These are phyloP conservation scores for Alternaria viburni DNA, from an alignment of 2,329 filamentous ascomycete species.

Conservation along the genomic window DNA sequence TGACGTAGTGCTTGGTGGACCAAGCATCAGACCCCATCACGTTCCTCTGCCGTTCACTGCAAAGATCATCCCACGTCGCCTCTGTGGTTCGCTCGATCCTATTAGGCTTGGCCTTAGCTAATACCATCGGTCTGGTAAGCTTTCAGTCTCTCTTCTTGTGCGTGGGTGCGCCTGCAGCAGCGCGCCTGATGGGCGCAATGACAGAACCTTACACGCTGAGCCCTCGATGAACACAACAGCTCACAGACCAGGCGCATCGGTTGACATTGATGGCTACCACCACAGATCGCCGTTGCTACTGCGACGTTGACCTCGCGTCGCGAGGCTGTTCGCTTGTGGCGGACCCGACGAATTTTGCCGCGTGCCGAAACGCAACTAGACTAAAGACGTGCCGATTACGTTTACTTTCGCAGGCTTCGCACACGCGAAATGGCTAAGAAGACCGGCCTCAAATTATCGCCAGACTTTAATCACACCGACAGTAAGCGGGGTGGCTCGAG, in stretches of 20 bases:
- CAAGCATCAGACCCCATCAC: constrained; percentile 2
- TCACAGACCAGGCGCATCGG: not conserved
- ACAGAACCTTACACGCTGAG: not conserved
- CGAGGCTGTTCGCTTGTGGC: constrained; percentile 3
- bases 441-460: constrained; percentile 1
- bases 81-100: constrained; percentile 12
- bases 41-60: constrained; percentile 7
- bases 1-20: constrained; percentile 20
- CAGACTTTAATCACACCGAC: not conserved
- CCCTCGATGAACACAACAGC: not conserved
- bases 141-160: not conserved
- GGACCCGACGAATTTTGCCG: constrained; percentile 6
- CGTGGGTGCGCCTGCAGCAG: not conserved
- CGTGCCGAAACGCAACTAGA: constrained; percentile 10
- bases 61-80: constrained; percentile 17
- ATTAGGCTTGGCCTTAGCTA: not conserved
- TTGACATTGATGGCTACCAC: not conserved
- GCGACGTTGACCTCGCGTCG: not conserved
- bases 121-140: not conserved
- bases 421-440: constrained; percentile 5
- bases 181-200: constrained; percentile 1
- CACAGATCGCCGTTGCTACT: not conserved
- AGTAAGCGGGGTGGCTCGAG: constrained; percentile 6
- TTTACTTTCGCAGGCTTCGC: constrained; percentile 10
- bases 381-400: constrained; percentile 12